phyloP scores from a whole-genome alignment of 176 grass and related monocot genomes.

The Zoysia pacifica region DNA sequence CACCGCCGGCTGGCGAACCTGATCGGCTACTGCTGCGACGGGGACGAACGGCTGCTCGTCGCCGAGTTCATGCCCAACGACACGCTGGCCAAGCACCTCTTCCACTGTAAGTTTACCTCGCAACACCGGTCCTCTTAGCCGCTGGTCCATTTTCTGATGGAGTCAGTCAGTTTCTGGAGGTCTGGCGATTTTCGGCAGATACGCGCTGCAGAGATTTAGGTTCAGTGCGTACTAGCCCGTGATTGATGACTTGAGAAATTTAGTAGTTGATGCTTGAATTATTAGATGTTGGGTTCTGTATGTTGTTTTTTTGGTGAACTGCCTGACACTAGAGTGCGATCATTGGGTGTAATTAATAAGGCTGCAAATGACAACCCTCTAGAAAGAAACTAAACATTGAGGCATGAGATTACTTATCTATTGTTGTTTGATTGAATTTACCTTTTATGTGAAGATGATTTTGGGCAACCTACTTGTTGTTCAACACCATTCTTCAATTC shows the following conservation, averaged over 20 bases:
- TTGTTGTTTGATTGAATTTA: background rate
- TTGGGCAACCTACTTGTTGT: background rate
- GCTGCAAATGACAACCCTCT: background rate
- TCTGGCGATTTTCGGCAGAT: slow-evolving; percentile 1
- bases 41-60: slow-evolving; percentile 94
- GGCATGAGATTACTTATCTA: background rate
- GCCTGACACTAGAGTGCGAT: background rate
- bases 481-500: slow-evolving; percentile 5
- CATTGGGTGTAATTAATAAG: background rate
- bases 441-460: slow-evolving; percentile 8
- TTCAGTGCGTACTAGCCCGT: background rate
- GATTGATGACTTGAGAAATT: slow-evolving; percentile 5
- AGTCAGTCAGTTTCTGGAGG: background rate
- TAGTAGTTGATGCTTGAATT: background rate
- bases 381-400: background rate
- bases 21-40: slow-evolving; percentile 98
- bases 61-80: slow-evolving; percentile 99
- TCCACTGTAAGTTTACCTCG: slow-evolving; percentile 71
- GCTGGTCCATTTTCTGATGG: slow-evolving; percentile 1
- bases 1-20: slow-evolving; percentile 79
- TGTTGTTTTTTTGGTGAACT: background rate
- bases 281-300: background rate
- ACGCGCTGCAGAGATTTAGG: background rate
- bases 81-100: slow-evolving; percentile 93
- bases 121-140: too few relatives aligned